phyloP scores from a whole-genome alignment of 768 basidiomycete genomes.

The Lactarius evosmus region DNA sequence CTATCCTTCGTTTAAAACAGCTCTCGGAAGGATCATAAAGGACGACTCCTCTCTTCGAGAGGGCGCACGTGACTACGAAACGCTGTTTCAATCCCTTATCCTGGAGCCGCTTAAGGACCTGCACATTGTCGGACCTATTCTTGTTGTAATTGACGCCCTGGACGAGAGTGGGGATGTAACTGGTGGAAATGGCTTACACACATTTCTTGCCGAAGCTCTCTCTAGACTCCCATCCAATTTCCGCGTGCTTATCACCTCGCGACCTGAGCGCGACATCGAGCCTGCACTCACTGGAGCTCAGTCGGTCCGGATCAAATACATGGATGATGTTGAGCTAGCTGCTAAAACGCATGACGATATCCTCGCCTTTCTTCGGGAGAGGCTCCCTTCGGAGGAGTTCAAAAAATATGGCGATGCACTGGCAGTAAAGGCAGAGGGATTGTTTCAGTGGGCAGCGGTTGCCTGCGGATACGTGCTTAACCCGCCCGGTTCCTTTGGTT shows the following conservation, averaged over 20 bases:
- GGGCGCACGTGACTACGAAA: not conserved
- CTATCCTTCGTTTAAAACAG: not conserved
- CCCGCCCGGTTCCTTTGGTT: not conserved
- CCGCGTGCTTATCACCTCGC: not conserved
- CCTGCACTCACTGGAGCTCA: not conserved
- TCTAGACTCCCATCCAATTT: not conserved
- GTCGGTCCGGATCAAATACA: not conserved
- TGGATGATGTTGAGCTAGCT: not conserved
- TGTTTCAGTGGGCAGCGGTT: constrained; percentile 5
- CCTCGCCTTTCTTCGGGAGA: not conserved
- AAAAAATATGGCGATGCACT: not conserved
- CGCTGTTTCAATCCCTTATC: not conserved
- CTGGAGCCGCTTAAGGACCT: not conserved
- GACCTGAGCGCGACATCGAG: not conserved
- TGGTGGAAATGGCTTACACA: not conserved
- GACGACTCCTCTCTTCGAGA: not conserved
- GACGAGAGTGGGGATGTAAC: not conserved
- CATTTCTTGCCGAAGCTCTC: not conserved
- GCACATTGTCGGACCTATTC: not conserved
- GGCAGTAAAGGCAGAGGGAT: not conserved
- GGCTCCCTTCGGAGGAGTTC: not conserved
- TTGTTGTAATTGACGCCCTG: not conserved
- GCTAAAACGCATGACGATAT: not conserved
- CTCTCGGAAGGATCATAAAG: not conserved
- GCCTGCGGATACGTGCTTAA: not conserved